A percentile compares a stretch with the other conserved stretches of the same genome.
These are phyloP conservation scores for Hippophae gyantsensis DNA, from an alignment of 306 rosid species.

Conservation along the genomic window DNA sequence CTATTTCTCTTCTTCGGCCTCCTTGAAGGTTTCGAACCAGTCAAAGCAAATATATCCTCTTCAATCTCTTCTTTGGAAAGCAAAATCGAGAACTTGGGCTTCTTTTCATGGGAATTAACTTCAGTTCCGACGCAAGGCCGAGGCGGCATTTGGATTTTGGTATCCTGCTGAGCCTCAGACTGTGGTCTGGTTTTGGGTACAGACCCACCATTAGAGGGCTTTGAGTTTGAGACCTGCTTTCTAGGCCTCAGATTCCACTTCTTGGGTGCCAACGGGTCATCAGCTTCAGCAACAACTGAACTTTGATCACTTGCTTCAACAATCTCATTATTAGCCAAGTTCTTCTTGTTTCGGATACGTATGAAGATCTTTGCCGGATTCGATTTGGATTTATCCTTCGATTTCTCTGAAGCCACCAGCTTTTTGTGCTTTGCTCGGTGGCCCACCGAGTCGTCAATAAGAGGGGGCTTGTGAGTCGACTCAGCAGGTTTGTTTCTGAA, in stretches of 20 bases:
- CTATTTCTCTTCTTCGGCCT: constrained; percentile 22
- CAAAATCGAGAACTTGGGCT: not conserved
- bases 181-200: not conserved
- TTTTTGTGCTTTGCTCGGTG: not conserved
- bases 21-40: constrained; percentile 23
- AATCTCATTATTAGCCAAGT: not conserved
- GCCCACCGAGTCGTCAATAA: not conserved
- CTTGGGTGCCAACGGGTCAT: constrained; percentile 8
- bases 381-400: not conserved
- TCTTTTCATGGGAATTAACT: not conserved
- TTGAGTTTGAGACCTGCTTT: constrained; percentile 1
- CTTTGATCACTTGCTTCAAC: not conserved
- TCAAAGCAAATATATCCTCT: constrained; percentile 23
- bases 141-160: not conserved
- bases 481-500: not conserved
- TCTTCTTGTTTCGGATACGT: constrained; percentile 2
- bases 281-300: not conserved
- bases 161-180: not conserved
- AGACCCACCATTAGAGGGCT: constrained; percentile 3
- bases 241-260: constrained; percentile 37
- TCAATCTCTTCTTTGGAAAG: constrained; percentile 32
- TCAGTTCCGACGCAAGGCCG: not conserved
- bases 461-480: not conserved
- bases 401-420: not conserved
- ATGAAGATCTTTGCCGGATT: constrained; percentile 3